These are phyloP conservation scores for Orobanche coerulescens DNA, from an alignment of 257 asterid species.

Conservation along the genomic window DNA sequence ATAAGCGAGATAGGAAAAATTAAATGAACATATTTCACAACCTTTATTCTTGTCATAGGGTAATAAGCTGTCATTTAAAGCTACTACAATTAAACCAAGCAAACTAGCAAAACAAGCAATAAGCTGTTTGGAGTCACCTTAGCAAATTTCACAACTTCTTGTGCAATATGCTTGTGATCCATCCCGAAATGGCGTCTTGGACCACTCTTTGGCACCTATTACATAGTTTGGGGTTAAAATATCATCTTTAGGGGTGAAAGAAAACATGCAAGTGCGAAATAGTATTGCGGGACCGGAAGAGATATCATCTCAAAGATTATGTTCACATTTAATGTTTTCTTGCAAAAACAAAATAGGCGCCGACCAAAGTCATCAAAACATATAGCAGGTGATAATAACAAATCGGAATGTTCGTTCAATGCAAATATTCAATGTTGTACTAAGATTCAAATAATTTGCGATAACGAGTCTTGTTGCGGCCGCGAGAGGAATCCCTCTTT, in stretches of 20 bases:
- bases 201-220: slow-evolving; percentile 70
- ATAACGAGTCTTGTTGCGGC: background rate
- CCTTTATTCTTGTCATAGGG: background rate
- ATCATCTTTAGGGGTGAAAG: background rate
- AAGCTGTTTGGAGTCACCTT: slow-evolving; percentile 31
- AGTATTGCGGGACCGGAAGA: background rate
- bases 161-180: slow-evolving; percentile 92
- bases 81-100: background rate
- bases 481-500: background rate
- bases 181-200: slow-evolving; percentile 90
- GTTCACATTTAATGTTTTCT: background rate
- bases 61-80: background rate
- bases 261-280: background rate
- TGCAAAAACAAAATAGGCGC: background rate
- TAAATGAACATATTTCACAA: background rate
- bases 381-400: background rate
- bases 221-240: slow-evolving; percentile 20
- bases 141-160: slow-evolving; percentile 74
- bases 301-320: background rate
- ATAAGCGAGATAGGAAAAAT: background rate
- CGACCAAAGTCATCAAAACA: background rate
- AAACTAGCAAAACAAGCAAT: background rate
- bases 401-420: background rate
- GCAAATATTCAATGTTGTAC: background rate
- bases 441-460: background rate